phyloP scores from a whole-genome alignment of 73 alveolate species.

The Stentor coeruleus region DNA sequence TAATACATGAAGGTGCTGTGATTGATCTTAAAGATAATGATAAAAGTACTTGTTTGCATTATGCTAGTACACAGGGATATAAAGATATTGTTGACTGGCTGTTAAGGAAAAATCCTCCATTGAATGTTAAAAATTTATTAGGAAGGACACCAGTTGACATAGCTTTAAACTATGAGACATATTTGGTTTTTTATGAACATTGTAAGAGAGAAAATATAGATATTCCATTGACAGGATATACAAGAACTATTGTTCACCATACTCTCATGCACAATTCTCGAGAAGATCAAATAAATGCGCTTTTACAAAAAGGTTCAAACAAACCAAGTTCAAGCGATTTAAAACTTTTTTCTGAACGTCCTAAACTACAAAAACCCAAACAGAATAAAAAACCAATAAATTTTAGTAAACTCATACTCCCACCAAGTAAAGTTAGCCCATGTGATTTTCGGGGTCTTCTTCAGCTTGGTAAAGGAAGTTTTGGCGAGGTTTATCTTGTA shows the following conservation, averaged over 20 bases:
- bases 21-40: background rate
- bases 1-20: background rate
- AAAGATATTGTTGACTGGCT: background rate
- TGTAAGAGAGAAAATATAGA: background rate
- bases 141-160: conserved; percentile 4
- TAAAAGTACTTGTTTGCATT: background rate
- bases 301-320: background rate
- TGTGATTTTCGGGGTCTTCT: background rate
- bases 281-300: background rate
- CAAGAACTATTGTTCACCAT: conserved; percentile 15
- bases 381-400: background rate
- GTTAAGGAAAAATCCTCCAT: background rate
- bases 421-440: background rate
- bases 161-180: conserved; percentile 17
- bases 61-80: background rate
- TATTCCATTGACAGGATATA: background rate
- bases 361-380: background rate
- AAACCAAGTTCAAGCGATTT: background rate
- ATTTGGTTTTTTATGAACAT: background rate
- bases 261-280: conserved; percentile 21
- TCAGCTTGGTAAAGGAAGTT: conserved; percentile 18
- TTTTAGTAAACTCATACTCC: background rate
- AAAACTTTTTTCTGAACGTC: conserved; percentile 15
- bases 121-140: background rate
- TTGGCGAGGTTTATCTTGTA: conserved; percentile 15